Conservation (phyloP, 2,329 filamentous ascomycete species). For the Phaeophleospora eucalypticola region DNA sequence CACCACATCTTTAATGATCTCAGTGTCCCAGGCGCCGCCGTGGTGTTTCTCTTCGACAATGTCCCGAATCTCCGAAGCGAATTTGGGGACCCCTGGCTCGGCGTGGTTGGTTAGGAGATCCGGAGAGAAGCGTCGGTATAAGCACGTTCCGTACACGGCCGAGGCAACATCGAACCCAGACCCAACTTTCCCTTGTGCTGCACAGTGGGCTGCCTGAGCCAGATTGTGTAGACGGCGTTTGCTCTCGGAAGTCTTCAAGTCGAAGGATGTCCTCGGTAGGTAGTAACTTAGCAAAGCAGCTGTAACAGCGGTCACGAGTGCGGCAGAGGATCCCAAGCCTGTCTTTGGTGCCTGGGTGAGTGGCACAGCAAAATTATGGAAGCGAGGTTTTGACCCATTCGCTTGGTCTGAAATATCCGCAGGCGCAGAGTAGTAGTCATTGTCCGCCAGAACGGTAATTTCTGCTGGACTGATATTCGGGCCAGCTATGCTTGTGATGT, state of each 20-base stretch:
- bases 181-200: constrained; percentile 93
- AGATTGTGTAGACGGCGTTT: constrained; percentile 77
- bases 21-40: constrained; percentile 66
- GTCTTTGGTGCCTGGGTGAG: constrained; percentile 86
- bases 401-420: constrained; percentile 31
- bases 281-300: constrained; percentile 74
- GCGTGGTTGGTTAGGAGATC: constrained; percentile 64
- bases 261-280: constrained; percentile 54
- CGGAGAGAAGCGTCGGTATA: constrained; percentile 90
- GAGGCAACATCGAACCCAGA: constrained; percentile 93
- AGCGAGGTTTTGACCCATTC: constrained; percentile 46
- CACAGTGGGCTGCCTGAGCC: constrained; percentile 87
- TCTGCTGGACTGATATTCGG: constrained; percentile 61
- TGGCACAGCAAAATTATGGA: constrained; percentile 72
- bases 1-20: constrained; percentile 66
- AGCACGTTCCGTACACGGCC: constrained; percentile 85
- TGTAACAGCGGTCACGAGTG: constrained; percentile 83
- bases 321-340: constrained; percentile 88
- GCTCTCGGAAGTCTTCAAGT: constrained; percentile 53
- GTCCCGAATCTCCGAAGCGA: constrained; percentile 59
- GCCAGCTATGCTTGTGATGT: constrained; percentile 56
- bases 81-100: constrained; percentile 62
- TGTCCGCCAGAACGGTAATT: constrained; percentile 87
- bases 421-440: constrained; percentile 89
- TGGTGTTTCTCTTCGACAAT: constrained; percentile 60